Evolutionary conservation across 257 asterid species (phyloP).

Genomic region (Coffea canephora): DNA sequence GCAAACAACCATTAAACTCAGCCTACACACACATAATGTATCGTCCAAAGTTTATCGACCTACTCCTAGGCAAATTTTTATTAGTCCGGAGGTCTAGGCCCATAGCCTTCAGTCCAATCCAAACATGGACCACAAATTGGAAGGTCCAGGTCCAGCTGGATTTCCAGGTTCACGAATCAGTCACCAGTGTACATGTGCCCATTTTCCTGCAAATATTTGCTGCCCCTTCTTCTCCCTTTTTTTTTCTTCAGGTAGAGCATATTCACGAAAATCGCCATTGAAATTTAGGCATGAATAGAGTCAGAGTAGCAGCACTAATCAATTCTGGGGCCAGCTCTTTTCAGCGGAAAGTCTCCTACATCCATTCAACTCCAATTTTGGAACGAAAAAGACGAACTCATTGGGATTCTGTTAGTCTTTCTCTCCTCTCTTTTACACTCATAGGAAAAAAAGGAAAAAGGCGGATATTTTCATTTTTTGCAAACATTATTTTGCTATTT

Average conservation of each 20-base stretch:
- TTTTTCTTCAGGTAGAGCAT: background rate
- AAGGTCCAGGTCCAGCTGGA: background rate
- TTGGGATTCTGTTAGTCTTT: slow-evolving; percentile 58
- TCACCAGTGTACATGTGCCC: background rate
- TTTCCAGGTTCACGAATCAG: background rate
- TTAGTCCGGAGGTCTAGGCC: background rate
- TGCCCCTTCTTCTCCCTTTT: background rate
- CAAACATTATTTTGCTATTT: background rate
- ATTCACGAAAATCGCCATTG: background rate
- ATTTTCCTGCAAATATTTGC: background rate
- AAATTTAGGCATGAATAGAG: slow-evolving; percentile 46
- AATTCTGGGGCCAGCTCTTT: slow-evolving; percentile 48
- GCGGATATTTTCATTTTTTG: background rate
- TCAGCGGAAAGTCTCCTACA: slow-evolving; percentile 41
- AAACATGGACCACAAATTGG: background rate
- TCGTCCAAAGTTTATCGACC: no score
- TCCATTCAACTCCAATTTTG: slow-evolving; percentile 63
- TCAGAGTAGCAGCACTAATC: slow-evolving; percentile 43
- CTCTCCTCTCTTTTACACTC: background rate
- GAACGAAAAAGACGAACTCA: slow-evolving; percentile 65
- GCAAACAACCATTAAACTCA: no score
- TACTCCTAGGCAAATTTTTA: no score
- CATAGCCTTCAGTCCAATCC: background rate
- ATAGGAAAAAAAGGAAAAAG: background rate
- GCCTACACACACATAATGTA: no score